These are phyloP conservation scores for Fonsecaea monophora DNA, from an alignment of 2,329 filamentous ascomycete genomes.

Conservation along the genomic window DNA sequence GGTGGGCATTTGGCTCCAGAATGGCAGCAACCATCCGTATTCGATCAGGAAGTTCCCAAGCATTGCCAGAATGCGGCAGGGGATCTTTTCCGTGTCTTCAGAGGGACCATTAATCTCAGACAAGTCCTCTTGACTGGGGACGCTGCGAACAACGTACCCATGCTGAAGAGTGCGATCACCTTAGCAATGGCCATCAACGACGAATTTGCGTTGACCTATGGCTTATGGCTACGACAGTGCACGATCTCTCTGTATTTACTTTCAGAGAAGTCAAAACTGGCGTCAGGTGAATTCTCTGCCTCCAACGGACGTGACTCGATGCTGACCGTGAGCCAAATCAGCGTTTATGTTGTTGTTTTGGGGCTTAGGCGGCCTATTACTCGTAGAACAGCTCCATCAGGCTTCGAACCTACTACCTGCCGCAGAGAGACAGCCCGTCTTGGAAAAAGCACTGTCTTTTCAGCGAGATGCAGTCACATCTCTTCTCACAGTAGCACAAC, in stretches of 20 bases:
- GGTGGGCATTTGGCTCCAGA: conserved; percentile 2
- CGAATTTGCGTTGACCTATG: conserved; percentile 22
- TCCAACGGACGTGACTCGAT: not conserved
- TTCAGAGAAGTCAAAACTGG: conserved; percentile 29
- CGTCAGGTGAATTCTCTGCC: conserved; percentile 19
- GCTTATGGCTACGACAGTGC: conserved; percentile 28
- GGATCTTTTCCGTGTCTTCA: conserved; percentile 29
- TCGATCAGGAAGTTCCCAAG: conserved; percentile 24
- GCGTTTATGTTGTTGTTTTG: conserved; percentile 30
- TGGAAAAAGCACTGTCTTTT: conserved; percentile 17
- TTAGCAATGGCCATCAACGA: conserved; percentile 8
- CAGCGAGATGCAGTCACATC: conserved; percentile 24
- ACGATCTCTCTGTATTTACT: conserved; percentile 28
- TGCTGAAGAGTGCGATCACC: conserved; percentile 3
- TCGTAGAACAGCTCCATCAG: conserved; percentile 28
- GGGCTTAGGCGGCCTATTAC: conserved; percentile 13
- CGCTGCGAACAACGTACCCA: not conserved
- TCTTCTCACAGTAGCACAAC: conserved; percentile 23
- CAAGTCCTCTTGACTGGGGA: conserved; percentile 5
- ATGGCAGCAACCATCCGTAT: conserved; percentile 20
- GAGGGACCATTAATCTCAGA: conserved; percentile 17
- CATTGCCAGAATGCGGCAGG: conserved; percentile 27
- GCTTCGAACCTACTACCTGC: conserved; percentile 16
- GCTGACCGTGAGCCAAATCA: conserved; percentile 8
- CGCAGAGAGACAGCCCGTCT: conserved; percentile 1